Evolutionary conservation across 257 asterid genomes (phyloP).

Genomic region (Perilla frutescens): DNA sequence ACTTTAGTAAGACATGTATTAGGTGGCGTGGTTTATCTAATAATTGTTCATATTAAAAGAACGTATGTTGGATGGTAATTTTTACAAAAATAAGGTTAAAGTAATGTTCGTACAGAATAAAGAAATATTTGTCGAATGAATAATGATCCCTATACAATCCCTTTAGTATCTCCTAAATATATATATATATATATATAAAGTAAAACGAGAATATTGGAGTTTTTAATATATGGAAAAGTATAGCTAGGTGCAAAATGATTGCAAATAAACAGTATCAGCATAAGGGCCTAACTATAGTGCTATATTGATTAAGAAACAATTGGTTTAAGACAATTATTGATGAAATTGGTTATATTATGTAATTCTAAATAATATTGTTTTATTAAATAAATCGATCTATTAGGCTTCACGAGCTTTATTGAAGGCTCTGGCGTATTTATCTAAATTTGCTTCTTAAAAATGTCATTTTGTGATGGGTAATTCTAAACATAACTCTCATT

Average conservation of each 20-base stretch:
- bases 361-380: too few relatives aligned
- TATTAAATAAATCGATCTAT: too few relatives aligned
- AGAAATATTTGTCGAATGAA: background rate
- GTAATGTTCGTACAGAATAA: background rate
- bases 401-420: too few relatives aligned
- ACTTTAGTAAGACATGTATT: conserved; percentile 41
- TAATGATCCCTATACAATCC: conserved; percentile 13
- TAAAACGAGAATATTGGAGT: background rate
- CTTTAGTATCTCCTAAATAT: background rate
- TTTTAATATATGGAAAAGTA: background rate
- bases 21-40: conserved; percentile 54
- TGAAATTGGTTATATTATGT: background rate
- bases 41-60: conserved; percentile 50
- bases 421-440: too few relatives aligned
- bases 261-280: background rate
- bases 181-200: background rate
- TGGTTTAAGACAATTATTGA: background rate
- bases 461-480: too few relatives aligned
- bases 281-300: background rate
- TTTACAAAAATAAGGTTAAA: background rate
- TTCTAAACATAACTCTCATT: too few relatives aligned
- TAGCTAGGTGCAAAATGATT: background rate
- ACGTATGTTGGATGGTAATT: conserved; percentile 7
- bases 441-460: too few relatives aligned
- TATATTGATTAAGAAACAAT: background rate